Conservation (phyloP, 768 basidiomycete genomes). For the Infundibulicybe gibba region DNA sequence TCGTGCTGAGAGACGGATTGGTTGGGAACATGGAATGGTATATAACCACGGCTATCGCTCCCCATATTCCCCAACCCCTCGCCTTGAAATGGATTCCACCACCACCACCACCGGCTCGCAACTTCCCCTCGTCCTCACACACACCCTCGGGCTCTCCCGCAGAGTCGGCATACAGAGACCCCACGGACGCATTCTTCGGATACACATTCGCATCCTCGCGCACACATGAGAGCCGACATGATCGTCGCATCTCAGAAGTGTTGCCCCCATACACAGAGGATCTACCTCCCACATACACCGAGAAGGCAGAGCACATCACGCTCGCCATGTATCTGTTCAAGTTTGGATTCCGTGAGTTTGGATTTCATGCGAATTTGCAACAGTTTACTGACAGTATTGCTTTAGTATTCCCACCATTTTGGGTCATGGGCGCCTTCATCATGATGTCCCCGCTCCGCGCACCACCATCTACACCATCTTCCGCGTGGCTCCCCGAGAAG, state of each 20-base stretch:
- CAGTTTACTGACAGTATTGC: slow-evolving; percentile 5
- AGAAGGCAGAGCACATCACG: slow-evolving; percentile 44
- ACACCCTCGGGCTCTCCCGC: slow-evolving; percentile 15
- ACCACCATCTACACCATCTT: slow-evolving; percentile 22
- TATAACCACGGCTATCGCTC: too few relatives aligned
- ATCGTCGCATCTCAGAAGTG: slow-evolving; percentile 26
- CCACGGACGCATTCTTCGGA: slow-evolving; percentile 31
- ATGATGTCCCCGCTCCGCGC: slow-evolving; percentile 50
- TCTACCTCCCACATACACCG: slow-evolving; percentile 29
- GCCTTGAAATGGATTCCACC: background rate
- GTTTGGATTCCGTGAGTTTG: slow-evolving; percentile 55
- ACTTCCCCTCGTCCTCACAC: slow-evolving; percentile 12
- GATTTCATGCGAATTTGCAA: background rate
- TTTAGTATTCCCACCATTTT: slow-evolving; percentile 60
- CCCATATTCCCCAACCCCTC: too few relatives aligned
- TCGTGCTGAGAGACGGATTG: too few relatives aligned
- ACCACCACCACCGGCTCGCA: background rate
- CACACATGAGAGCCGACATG: slow-evolving; percentile 38
- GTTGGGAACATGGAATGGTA: too few relatives aligned
- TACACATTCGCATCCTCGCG: slow-evolving; percentile 28
- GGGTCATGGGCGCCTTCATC: slow-evolving; percentile 56
- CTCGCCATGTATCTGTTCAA: slow-evolving; percentile 61
- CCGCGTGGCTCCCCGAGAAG: slow-evolving; percentile 54
- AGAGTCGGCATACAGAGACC: slow-evolving; percentile 11
- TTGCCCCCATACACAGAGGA: slow-evolving; percentile 46